These are phyloP conservation scores for Debaryomyces sp. DNA, from an alignment of 1,139 yeast genomes.

Conservation along the genomic window DNA sequence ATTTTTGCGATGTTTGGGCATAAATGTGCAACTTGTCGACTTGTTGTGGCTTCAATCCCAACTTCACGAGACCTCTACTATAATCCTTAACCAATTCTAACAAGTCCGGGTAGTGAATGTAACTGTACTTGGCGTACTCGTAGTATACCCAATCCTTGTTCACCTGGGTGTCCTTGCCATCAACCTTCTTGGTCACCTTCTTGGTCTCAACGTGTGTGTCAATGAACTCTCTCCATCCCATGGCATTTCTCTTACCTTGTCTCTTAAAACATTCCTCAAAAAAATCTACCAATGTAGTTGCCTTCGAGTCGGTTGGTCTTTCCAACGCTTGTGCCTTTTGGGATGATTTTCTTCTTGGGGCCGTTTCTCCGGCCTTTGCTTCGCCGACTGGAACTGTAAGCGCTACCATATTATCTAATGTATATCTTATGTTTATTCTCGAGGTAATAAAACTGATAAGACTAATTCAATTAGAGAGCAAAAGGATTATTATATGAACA, in stretches of 20 bases:
- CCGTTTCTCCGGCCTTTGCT: slow-evolving; percentile 84
- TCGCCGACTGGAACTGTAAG: slow-evolving; percentile 75
- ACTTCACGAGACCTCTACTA: slow-evolving; percentile 74
- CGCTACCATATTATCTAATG: slow-evolving; percentile 26
- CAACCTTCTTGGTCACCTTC: slow-evolving; percentile 70
- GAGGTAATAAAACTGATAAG: neutral
- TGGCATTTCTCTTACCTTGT: slow-evolving; percentile 56
- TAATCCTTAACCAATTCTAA: slow-evolving; percentile 50
- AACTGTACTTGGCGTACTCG: slow-evolving; percentile 75
- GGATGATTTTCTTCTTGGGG: slow-evolving; percentile 78
- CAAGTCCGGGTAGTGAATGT: slow-evolving; percentile 64
- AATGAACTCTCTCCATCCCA: slow-evolving; percentile 80
- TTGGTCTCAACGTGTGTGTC: slow-evolving; percentile 80
- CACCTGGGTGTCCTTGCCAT: slow-evolving; percentile 71
- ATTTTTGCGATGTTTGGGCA: slow-evolving; percentile 81
- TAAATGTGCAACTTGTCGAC: slow-evolving; percentile 75
- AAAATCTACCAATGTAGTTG: slow-evolving; percentile 71
- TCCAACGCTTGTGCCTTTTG: slow-evolving; percentile 56
- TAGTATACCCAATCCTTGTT: slow-evolving; percentile 88
- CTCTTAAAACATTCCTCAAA: slow-evolving; percentile 63
- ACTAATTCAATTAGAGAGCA: neutral
- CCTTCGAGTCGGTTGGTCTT: slow-evolving; percentile 62
- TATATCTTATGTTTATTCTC: neutral
- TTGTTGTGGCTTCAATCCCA: slow-evolving; percentile 72
- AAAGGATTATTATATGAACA: neutral